Conservation (phyloP, 2,329 filamentous ascomycete genomes). For the Penicillium oxalicum region DNA sequence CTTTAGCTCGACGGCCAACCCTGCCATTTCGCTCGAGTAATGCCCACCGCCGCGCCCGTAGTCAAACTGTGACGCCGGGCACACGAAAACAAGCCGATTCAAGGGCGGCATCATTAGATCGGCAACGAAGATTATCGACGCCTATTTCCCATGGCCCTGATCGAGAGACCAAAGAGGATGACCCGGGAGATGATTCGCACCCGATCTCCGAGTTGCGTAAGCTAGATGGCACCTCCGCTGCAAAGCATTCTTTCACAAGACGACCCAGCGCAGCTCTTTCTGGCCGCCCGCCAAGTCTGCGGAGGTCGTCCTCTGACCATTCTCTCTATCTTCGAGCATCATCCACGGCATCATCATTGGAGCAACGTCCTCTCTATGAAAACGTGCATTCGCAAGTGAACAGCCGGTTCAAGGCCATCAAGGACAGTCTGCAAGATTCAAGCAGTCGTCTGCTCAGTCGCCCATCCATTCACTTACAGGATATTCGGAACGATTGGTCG, state of each 20-base stretch:
- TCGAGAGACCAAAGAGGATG: slow-evolving; percentile 16
- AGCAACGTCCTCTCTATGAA: slow-evolving; percentile 74
- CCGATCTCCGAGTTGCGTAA: slow-evolving; percentile 30
- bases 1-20: slow-evolving; percentile 26
- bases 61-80: slow-evolving; percentile 17
- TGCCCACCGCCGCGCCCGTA: slow-evolving; percentile 25
- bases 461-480: slow-evolving; percentile 39
- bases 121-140: slow-evolving; percentile 5
- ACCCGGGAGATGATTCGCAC: slow-evolving; percentile 22
- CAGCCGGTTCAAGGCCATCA: slow-evolving; percentile 81
- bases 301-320: slow-evolving; percentile 66
- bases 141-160: slow-evolving; percentile 7
- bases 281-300: slow-evolving; percentile 37
- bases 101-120: slow-evolving; percentile 17
- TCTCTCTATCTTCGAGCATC: slow-evolving; percentile 66
- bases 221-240: slow-evolving; percentile 22
- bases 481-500: slow-evolving; percentile 33
- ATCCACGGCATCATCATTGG: slow-evolving; percentile 74
- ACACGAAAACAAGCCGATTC: slow-evolving; percentile 4
- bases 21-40: slow-evolving; percentile 25
- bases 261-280: slow-evolving; percentile 22
- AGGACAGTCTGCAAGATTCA: slow-evolving; percentile 79
- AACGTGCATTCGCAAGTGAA: slow-evolving; percentile 81
- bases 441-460: slow-evolving; percentile 58
- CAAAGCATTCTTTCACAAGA: slow-evolving; percentile 31